phyloP scores from a whole-genome alignment of 768 basidiomycete species.

The Mycena amicta region DNA sequence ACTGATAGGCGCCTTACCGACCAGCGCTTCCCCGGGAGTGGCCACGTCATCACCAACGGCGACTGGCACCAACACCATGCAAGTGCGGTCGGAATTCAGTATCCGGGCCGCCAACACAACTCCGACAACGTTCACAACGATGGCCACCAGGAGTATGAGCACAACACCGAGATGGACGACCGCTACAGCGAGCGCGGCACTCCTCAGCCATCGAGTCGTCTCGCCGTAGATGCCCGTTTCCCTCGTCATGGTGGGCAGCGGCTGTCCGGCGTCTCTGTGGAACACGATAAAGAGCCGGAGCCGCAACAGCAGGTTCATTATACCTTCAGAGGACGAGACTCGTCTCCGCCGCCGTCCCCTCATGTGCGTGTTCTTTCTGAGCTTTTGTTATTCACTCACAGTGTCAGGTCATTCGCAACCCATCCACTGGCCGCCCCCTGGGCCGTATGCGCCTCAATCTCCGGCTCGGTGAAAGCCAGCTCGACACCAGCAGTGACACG shows the following conservation, averaged over 20 bases:
- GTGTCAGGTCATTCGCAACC: background rate
- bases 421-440: background rate
- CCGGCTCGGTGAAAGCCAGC: background rate
- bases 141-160: background rate
- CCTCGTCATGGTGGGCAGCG: background rate
- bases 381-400: background rate
- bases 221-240: background rate
- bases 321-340: background rate
- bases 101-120: no score
- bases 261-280: background rate
- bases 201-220: background rate
- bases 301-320: background rate
- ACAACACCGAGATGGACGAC: background rate
- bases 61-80: background rate
- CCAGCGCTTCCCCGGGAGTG: slow-evolving; percentile 1
- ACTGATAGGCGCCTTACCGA: background rate
- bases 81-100: no score
- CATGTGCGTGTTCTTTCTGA: background rate
- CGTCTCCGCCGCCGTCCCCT: background rate
- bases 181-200: background rate
- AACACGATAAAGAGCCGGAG: background rate
- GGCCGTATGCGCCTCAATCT: background rate
- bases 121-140: background rate
- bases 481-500: background rate
- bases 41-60: background rate